Percentiles rank a stretch among this genome's conserved stretches.
These are phyloP conservation scores for Stentor roeselii DNA, from an alignment of 73 alveolate species.

Conservation along the genomic window DNA sequence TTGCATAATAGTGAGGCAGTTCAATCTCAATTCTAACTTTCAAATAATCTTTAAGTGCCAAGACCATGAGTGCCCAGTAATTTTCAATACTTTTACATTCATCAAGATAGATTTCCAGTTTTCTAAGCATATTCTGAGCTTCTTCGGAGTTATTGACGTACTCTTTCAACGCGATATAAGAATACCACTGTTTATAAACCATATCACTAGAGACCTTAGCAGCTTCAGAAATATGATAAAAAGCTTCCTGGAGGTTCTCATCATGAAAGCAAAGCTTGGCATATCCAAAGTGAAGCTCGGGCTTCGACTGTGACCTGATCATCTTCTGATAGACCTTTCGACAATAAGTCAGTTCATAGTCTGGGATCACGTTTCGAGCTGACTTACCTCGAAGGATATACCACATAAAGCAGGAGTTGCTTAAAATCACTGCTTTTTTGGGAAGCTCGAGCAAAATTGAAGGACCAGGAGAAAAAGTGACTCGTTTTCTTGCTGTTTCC, in stretches of 20 bases:
- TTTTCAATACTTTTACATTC: not conserved
- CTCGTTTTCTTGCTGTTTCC: not conserved
- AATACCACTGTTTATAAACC: not conserved
- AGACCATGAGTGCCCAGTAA: not conserved
- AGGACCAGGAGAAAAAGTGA: not conserved
- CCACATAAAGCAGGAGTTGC: constrained; percentile 14
- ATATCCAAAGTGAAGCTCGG: not conserved
- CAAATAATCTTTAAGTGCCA: not conserved
- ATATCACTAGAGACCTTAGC: not conserved
- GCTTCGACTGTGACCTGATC: not conserved
- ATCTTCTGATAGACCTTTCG: not conserved
- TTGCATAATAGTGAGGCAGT: constrained; percentile 44
- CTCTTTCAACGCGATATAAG: not conserved
- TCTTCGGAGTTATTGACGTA: not conserved
- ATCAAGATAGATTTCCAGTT: not conserved
- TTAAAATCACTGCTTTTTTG: too few relatives aligned
- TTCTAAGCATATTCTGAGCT: not conserved
- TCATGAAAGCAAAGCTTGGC: not conserved
- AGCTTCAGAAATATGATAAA: not conserved
- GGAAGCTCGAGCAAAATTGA: not conserved
- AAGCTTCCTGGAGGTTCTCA: not conserved
- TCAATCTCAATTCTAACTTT: not conserved
- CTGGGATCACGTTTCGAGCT: not conserved
- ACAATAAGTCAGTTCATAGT: constrained; percentile 10
- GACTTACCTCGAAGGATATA: not conserved